phyloP scores from a whole-genome alignment of 345 rosid species.

The Alliaria petiolata region DNA sequence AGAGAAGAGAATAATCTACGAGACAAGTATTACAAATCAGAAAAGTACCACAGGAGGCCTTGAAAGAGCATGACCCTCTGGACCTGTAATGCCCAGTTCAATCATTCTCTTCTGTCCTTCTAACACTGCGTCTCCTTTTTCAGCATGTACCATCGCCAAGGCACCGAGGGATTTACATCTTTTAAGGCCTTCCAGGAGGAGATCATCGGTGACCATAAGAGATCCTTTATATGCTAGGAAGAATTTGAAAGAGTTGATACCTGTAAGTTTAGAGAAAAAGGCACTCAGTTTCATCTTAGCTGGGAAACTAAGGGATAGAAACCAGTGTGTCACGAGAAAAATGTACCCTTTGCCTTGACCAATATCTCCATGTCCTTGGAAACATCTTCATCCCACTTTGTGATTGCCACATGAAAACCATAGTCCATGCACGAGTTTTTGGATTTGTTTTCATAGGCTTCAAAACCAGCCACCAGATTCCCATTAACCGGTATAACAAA shows the following conservation, averaged over 20 bases:
- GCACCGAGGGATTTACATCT: conserved; percentile 95
- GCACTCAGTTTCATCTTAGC: not conserved
- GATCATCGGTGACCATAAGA: conserved; percentile 80
- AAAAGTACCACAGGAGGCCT: conserved; percentile 79
- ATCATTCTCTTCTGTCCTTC: conserved; percentile 95
- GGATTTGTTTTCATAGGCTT: conserved; percentile 70
- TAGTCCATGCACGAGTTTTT: conserved; percentile 85
- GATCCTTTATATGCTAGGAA: conserved; percentile 93
- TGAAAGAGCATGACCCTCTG: conserved; percentile 96
- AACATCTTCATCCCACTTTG: conserved; percentile 85
- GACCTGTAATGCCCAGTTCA: conserved; percentile 91
- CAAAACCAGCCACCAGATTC: conserved; percentile 66
- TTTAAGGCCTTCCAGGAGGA: conserved; percentile 76
- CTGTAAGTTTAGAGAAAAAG: conserved; percentile 34
- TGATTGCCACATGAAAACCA: conserved; percentile 95
- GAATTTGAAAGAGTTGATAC: conserved; percentile 97
- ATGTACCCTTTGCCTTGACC: conserved; percentile 88
- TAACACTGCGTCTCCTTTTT: conserved; percentile 95
- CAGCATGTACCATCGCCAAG: conserved; percentile 98
- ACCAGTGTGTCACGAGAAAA: not conserved
- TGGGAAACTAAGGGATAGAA: not conserved
- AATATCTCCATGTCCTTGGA: conserved; percentile 81
- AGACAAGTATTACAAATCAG: not conserved
- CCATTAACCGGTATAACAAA: conserved; percentile 85
- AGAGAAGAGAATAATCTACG: not conserved